Evolutionary conservation across 345 rosid genomes (phyloP).

Genomic region (Citropsis articulata): DNA sequence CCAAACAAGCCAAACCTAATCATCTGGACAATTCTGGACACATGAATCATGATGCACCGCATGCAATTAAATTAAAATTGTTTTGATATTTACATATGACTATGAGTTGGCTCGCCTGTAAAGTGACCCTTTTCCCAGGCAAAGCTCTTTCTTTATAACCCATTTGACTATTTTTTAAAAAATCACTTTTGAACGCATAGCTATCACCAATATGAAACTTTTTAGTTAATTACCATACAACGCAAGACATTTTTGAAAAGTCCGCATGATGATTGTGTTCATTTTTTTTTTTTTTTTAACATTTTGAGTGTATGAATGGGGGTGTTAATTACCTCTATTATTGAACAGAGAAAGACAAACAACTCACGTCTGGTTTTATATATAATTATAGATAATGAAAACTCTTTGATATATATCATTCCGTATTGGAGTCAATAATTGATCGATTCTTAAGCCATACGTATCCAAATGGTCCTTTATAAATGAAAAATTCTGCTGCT

Average conservation of each 20-base stretch:
- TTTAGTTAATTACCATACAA: not conserved
- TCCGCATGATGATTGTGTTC: not conserved
- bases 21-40: constrained; percentile 16
- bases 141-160: not conserved
- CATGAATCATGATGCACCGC: not conserved
- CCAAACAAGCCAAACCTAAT: not conserved
- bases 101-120: not conserved
- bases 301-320: not conserved
- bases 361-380: constrained; percentile 20
- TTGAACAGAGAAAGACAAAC: constrained; percentile 29
- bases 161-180: not conserved
- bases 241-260: not conserved
- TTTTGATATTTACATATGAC: not conserved
- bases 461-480: not conserved
- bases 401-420: not conserved
- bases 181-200: not conserved
- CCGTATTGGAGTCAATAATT: not conserved
- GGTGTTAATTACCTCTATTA: constrained; percentile 14
- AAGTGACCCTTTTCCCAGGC: not conserved
- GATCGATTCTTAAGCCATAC: constrained; percentile 19
- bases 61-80: not conserved
- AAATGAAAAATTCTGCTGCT: not conserved
- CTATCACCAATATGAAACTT: not conserved
- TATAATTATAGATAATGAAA: not conserved
- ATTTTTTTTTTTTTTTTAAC: not conserved